phyloP scores from a whole-genome alignment of 768 basidiomycete genomes.

The Tylopilus subfusipes region DNA sequence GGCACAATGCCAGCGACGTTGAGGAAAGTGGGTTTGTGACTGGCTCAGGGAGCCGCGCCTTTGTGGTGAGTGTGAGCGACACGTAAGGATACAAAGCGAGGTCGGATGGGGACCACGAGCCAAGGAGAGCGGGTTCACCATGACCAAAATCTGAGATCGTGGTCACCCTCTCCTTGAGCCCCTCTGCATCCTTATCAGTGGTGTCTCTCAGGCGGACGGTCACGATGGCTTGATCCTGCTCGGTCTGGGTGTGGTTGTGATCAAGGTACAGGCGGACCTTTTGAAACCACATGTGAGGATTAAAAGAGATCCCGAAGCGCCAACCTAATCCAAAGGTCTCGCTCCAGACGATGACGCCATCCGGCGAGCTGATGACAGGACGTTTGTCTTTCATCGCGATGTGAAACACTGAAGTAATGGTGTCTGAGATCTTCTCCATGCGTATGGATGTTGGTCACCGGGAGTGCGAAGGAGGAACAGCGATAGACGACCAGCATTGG shows the following conservation, averaged over 20 bases:
- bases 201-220: conserved; percentile 10
- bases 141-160: conserved; percentile 27
- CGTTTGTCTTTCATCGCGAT: conserved; percentile 20
- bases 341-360: conserved; percentile 19
- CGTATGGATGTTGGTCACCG: too few species aligned
- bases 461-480: too few species aligned
- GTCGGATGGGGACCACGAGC: conserved; percentile 18
- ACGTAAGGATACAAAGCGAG: conserved; percentile 20
- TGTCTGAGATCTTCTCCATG: conserved; percentile 28
- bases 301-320: conserved; percentile 26
- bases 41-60: conserved; percentile 7
- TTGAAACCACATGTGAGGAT: conserved; percentile 19
- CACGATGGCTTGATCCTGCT: conserved; percentile 18
- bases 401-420: conserved; percentile 23
- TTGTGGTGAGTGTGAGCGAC: conserved; percentile 19
- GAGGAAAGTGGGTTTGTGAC: conserved; percentile 15
- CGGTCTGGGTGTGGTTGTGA: conserved; percentile 22
- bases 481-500: neutral
- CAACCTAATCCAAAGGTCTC: conserved; percentile 28
- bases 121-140: conserved; percentile 22
- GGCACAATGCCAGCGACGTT: conserved; percentile 16
- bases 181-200: conserved; percentile 1
- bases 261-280: conserved; percentile 26
- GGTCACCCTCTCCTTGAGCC: conserved; percentile 9
- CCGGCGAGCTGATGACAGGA: conserved; percentile 15